Base-by-base conservation (phyloP, 2,329 filamentous ascomycete genomes). In the Colletotrichum salicis region DNA sequence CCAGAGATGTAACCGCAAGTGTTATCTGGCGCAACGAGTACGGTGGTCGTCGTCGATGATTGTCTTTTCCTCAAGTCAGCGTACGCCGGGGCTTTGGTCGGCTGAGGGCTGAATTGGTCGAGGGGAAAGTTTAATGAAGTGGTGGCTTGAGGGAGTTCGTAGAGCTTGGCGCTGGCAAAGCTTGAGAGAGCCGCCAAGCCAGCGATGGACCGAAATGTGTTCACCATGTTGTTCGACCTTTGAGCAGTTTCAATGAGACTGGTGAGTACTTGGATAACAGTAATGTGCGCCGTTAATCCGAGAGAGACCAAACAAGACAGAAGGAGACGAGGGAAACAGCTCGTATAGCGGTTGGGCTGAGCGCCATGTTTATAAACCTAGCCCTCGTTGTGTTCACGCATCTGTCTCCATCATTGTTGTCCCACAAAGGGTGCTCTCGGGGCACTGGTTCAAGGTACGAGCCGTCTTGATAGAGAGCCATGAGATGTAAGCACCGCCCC, bases 1-100 rank as follows among this genome's bases (percentile, higher is more conserved):
- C 82, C 86, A 35, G 80, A 80, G 51, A 88, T 77, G 75, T 81
- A 88, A 73, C 86, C 87, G 70, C 87, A 88, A 0, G 84, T 87
- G 71, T 86, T 86, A 75, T 87, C 85, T 1, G 84, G 83, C 12
- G 82, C 86, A 65, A 85, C 76, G n/a, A 86, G 79, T 33, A 84
- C 80, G 0, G 80, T 84, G 22, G 78, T 70, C n/a, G 72, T 77
- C n/a, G 72, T 61, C 22, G 73, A 76, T 24, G 74, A 74, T 59
- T 78, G 77, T 68, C 78, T 79, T 75, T 75, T 80, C 37, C 78
- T 77, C 13, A 83, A 75, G 22, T 81, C 79, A n/a, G 78, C 76
- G 33, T 81, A 65, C 13, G 73, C 77, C 3, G 85, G 83, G 7
- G 82, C 81, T 37, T 77, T 55, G 10, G 86, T 88, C 33, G 86